Conservation (phyloP, 306 rosid species). For the Lablab purpureus region DNA sequence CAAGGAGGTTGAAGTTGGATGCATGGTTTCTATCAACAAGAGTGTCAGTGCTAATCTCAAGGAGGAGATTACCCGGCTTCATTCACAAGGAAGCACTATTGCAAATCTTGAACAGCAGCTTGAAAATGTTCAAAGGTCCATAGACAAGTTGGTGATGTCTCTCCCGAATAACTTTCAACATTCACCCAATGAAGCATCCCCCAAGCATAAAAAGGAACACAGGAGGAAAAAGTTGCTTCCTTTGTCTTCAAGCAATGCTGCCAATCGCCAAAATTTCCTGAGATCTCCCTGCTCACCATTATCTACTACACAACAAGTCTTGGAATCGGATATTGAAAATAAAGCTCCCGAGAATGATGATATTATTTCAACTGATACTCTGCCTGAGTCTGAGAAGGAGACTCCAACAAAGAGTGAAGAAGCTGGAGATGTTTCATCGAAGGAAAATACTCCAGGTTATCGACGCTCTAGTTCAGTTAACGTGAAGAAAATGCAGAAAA, state of each 20-base stretch:
- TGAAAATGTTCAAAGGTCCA: constrained; percentile 97
- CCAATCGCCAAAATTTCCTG: constrained; percentile 74
- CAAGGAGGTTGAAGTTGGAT: constrained; percentile 82
- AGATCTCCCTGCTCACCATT: constrained; percentile 95
- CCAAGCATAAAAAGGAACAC: constrained; percentile 74
- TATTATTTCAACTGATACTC: constrained; percentile 58
- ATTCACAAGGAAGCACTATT: constrained; percentile 97
- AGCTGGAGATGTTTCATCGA: constrained; percentile 82
- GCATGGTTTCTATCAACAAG: constrained; percentile 67
- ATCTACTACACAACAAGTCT: constrained; percentile 74
- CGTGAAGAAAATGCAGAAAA: constrained; percentile 99
- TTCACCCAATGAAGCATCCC: constrained; percentile 60
- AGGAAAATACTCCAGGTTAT: constrained; percentile 82
- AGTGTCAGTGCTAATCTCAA: constrained; percentile 97
- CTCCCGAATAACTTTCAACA: constrained; percentile 82
- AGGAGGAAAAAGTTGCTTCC: constrained; percentile 87
- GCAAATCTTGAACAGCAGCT: constrained; percentile 98
- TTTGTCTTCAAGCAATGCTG: constrained; percentile 70
- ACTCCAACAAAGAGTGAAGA: constrained; percentile 95
- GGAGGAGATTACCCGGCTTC: constrained; percentile 97
- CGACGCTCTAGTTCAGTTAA: constrained; percentile 92
- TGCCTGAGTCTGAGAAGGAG: constrained; percentile 77
- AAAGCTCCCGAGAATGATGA: constrained; percentile 76
- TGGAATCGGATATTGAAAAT: constrained; percentile 81
- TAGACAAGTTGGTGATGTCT: constrained; percentile 97